Conservation (phyloP, 148 eudicot genomes). For the Fagopyrum esculentum region DNA sequence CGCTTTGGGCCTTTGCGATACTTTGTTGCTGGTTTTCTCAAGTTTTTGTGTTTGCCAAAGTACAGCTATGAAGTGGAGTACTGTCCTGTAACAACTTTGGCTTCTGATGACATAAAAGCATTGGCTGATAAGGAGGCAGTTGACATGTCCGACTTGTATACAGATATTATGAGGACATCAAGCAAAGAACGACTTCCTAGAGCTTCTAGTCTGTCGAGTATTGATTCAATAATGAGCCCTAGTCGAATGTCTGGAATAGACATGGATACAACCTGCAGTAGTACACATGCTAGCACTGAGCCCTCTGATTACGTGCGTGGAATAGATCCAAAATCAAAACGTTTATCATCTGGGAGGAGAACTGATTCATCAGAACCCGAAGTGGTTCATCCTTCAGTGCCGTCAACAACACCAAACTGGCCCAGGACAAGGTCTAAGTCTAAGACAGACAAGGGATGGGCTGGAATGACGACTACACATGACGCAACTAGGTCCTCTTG, state of each 20-base stretch:
- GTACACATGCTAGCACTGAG: conserved; percentile 69
- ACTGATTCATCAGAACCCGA: conserved; percentile 68
- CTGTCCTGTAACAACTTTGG: conserved; percentile 55
- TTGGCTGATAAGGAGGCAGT: conserved; percentile 54
- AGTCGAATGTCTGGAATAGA: conserved; percentile 69
- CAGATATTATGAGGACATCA: conserved; percentile 81
- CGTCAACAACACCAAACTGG: conserved; percentile 81
- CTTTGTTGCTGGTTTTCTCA: conserved; percentile 92
- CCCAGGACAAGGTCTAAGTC: conserved; percentile 93
- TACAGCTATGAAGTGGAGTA: conserved; percentile 83
- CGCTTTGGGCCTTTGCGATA: conserved; percentile 96
- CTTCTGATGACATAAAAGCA: conserved; percentile 37
- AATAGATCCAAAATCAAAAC: conserved; percentile 76
- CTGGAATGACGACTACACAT: conserved; percentile 55
- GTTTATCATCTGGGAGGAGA: conserved; percentile 75
- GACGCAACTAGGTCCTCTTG: conserved; percentile 62
- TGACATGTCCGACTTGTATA: conserved; percentile 85
- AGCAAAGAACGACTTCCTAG: conserved; percentile 78
- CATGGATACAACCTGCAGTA: conserved; percentile 69
- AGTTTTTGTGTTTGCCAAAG: conserved; percentile 86
- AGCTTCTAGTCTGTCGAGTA: conserved; percentile 90
- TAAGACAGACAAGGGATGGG: conserved; percentile 73
- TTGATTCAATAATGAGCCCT: conserved; percentile 95
- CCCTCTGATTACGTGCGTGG: conserved; percentile 97
- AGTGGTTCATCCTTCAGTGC: conserved; percentile 85